Percentiles rank a stretch among this genome's conserved stretches.
Evolutionary conservation across 2,329 filamentous ascomycete species (phyloP).

Genomic region (Sclerotinia borealis): DNA sequence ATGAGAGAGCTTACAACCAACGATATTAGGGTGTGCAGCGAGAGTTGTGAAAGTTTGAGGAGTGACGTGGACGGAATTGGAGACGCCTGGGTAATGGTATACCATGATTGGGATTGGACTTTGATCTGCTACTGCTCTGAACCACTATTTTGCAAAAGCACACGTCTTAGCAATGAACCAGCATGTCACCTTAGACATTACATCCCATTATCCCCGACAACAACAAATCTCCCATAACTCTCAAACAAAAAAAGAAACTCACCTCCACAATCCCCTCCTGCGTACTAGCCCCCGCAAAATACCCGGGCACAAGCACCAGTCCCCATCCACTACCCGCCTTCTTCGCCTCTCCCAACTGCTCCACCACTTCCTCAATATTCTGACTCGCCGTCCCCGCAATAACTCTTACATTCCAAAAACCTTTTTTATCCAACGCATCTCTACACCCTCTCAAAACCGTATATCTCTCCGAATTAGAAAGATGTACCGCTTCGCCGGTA

Average conservation of each 20-base stretch:
- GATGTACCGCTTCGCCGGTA: conserved; percentile 58
- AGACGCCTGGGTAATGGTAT: conserved; percentile 56
- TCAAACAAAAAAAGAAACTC: conserved; percentile 40
- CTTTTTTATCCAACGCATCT: conserved; percentile 47
- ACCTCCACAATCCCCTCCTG: conserved; percentile 51
- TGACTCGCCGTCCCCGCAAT: conserved; percentile 54
- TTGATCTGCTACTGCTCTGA: conserved; percentile 6
- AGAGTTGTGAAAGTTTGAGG: conserved; percentile 52
- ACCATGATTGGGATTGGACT: conserved; percentile 13
- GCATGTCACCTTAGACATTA: too few species aligned
- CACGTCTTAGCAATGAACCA: conserved; percentile 28
- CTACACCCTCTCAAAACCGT: conserved; percentile 48
- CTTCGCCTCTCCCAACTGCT: conserved; percentile 44
- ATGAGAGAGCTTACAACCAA: conserved; percentile 64
- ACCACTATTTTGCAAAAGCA: not conserved
- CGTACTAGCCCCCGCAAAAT: conserved; percentile 53
- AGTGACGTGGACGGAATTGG: conserved; percentile 55
- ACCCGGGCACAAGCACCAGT: conserved; percentile 57
- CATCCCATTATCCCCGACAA: too few species aligned
- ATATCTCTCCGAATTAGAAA: conserved; percentile 50
- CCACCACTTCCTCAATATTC: conserved; percentile 49
- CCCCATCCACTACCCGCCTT: conserved; percentile 56
- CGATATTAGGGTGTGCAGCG: conserved; percentile 58
- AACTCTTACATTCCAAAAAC: conserved; percentile 53
- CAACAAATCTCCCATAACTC: conserved; percentile 46